Base-by-base conservation (phyloP, 495 filamentous ascomycete genomes). In the Talaromyces thailandensis region DNA sequence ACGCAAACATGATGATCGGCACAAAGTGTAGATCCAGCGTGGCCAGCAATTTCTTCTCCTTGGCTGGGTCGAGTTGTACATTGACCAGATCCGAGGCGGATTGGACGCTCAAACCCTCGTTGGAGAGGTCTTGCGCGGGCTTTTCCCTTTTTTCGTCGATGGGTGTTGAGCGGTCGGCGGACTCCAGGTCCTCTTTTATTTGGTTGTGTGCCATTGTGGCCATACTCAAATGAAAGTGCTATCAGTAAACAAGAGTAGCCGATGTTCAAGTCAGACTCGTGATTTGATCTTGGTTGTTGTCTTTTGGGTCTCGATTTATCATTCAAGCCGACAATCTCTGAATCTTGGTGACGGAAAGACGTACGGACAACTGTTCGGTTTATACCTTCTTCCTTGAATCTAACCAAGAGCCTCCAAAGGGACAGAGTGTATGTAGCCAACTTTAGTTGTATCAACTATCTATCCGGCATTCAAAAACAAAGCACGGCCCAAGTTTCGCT, bases 1-100 rank as follows among this genome's bases (percentile, higher is more conserved):
- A 80, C 0, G 77, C 72, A 12, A 81, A 64, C 78, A 79, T 81
- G 59, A 81, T 79, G 6, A 79, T 72, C 0, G 77, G 77, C 0
- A 77, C 74, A 61, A 81, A 77, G 9, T 71, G 72, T 1, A 70
- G 16, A 65, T 81, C 77, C n/a, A 81, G 65, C 45, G 79, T 79
- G 37, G 68, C 56, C 18, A 80, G 67, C 6, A 79, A 66, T 61
- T 74, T 77, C 40, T 62, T 59, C 65, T 77, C 73, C 63, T 73
- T 71, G 25, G 60, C 62, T 8, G 67, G 67, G 43, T 76, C 74
- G 3, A 76, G 64, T 4, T 68, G 64, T 18, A 73, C 61, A 53
- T 74, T 61, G 16, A 32, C 26, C 21, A 61, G 16, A 29, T 61
- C 59, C n/a, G 59, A 61, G 18, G 3, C 28, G 24, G 23, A 59